Evolutionary conservation across 148 eudicot genomes (phyloP), one percentile per base, ranked within the genome.

Genomic region (Camellia japonica): DNA sequence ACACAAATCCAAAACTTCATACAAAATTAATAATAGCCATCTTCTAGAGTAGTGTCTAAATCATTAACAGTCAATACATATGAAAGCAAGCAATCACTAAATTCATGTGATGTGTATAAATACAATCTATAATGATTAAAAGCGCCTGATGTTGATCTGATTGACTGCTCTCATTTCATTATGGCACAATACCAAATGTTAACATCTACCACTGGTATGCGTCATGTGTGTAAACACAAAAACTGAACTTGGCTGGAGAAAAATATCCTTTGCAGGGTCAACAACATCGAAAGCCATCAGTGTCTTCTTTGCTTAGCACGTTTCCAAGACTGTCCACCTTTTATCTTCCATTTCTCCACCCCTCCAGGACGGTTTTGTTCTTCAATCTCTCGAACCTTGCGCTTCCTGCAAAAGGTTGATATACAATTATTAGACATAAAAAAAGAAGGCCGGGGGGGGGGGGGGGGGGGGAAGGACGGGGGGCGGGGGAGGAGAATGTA

Each of bases 351-450:
- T 76, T 95, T 95, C 43, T 88, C 92, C 42, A 89, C 91, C 19
- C 90, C 86, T 67, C 64, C 95, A 41, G 99, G 98, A 61, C 84
- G 90, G 74, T 85, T 88, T 10, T 54, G 23, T 20, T 90, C 95
- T 85, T 91, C 97, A 14, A 93, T 94, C 84, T 96, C 98, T 51
- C 86, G 87, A 75, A 93, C 98, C 88, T 92, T 93, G 66, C 98
- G 98, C 83, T 96, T 96, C 92, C 99, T 95, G 86, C 73, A 81
- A 65, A 62, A 55, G 7, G 20, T 58, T 15, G 64, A 20, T 41
- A 67, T 2, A 41, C 42, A 13, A 14, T 18, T 59, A 44, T 68
- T 15, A 20, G 63, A 55, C 16, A 23, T 23, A 23, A 73, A 38
- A 5, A 23, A 72, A 23, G 30, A 23, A 23, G 30, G 30, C 30